Conservation (phyloP, 495 filamentous ascomycete genomes). For the Friedmanniomyces simplex region DNA sequence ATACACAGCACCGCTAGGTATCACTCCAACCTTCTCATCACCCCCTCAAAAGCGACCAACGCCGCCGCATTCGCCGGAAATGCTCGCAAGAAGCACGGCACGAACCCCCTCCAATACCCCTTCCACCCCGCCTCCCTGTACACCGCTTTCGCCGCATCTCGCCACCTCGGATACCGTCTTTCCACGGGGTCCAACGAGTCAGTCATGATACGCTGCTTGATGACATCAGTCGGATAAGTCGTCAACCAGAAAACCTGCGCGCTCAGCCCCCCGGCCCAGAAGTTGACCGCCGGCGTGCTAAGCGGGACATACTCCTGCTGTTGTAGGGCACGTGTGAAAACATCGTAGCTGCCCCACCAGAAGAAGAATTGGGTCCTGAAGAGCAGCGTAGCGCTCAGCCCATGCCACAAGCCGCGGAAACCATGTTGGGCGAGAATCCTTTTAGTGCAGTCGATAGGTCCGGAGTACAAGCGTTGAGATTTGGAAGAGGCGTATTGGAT, state of each 20-base stretch:
- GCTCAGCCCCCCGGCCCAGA: conserved; percentile 89
- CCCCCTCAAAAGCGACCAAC: conserved; percentile 82
- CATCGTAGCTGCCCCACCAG: conserved; percentile 91
- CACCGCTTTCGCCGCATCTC: conserved; percentile 65
- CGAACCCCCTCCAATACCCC: conserved; percentile 88
- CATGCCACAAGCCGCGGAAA: conserved; percentile 70
- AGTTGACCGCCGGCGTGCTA: conserved; percentile 74
- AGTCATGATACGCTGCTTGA: conserved; percentile 98
- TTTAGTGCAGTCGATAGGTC: conserved; percentile 69
- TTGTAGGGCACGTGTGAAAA: conserved; percentile 59
- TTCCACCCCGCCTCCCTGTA: conserved; percentile 60
- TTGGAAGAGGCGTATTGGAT: conserved; percentile 78
- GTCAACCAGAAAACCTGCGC: conserved; percentile 92
- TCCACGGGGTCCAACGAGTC: conserved; percentile 65
- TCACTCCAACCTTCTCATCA: conserved; percentile 62
- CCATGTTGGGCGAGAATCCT: conserved; percentile 63
- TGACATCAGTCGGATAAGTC: conserved; percentile 84
- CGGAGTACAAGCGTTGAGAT: conserved; percentile 63
- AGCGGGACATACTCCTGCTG: conserved; percentile 48
- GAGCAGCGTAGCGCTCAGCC: conserved; percentile 70
- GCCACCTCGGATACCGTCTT: conserved; percentile 64
- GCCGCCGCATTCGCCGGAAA: conserved; percentile 97
- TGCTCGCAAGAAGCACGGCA: conserved; percentile 85
- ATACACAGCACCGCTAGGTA: no score
- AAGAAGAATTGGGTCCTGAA: conserved; percentile 93